Percentiles rank a stretch among this genome's conserved stretches.
Evolutionary conservation across 305 asterid species (phyloP).

Genomic region (Fraxinus greggii): DNA sequence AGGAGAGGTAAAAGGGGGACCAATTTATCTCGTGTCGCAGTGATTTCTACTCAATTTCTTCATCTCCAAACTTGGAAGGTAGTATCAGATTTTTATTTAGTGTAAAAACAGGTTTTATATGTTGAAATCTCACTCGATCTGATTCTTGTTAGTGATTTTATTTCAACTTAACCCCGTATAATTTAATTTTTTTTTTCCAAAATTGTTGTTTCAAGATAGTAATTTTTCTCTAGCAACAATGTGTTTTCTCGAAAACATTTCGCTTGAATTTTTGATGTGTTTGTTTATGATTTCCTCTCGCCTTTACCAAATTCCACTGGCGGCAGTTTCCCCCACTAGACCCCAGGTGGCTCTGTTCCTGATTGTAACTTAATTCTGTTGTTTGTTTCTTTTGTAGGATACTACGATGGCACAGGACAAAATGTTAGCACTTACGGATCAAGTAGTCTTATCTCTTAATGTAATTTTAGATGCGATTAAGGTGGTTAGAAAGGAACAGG

Average conservation of each 20-base stretch:
- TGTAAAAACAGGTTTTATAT: too few species aligned
- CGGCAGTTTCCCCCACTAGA: neutral
- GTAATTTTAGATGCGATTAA: slow-evolving; percentile 53
- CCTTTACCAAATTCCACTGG: neutral
- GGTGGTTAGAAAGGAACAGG: slow-evolving; percentile 53
- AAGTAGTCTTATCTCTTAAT: slow-evolving; percentile 40
- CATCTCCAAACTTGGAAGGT: neutral
- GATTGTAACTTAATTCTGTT: neutral
- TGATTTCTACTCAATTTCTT: neutral
- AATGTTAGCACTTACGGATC: slow-evolving; percentile 66
- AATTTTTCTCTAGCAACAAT: neutral
- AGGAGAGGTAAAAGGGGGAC: neutral
- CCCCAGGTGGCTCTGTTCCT: neutral
- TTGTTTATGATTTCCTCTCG: neutral
- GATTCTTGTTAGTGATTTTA: neutral
- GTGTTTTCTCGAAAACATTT: neutral
- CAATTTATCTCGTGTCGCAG: neutral
- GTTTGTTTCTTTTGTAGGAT: slow-evolving; percentile 29
- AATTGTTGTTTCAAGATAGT: neutral
- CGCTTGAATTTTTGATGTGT: neutral
- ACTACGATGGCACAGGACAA: slow-evolving; percentile 44
- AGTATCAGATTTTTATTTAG: neutral
- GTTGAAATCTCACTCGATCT: neutral
- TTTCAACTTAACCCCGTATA: neutral
- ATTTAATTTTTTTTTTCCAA: too few species aligned